Evolutionary conservation across 2,329 filamentous ascomycete genomes (phyloP).

Genomic region (Amylocarpus encephaloides): DNA sequence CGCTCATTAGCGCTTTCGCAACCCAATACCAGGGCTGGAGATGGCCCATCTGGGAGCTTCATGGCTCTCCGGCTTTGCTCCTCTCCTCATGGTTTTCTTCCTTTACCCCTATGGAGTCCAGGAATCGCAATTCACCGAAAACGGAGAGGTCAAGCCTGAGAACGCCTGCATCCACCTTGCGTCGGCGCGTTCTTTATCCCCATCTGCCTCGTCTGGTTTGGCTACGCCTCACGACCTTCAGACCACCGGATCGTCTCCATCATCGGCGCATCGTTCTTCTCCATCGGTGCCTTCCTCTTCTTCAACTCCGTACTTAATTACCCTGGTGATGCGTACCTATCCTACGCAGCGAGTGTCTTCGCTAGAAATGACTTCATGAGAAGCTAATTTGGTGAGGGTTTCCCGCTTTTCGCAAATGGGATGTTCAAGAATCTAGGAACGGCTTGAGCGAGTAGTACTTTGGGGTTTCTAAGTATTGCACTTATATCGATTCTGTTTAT

Average conservation of each 20-base stretch:
- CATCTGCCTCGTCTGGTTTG: constrained; percentile 50
- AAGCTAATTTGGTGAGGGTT: constrained; percentile 32
- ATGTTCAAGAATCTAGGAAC: constrained; percentile 33
- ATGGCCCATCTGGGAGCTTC: constrained; percentile 55
- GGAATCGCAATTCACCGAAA: constrained; percentile 41
- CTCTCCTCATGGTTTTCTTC: constrained; percentile 49
- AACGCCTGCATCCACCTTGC: constrained; percentile 48
- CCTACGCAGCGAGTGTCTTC: constrained; percentile 50
- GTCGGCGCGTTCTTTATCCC: constrained; percentile 46
- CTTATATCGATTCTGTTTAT: constrained; percentile 27
- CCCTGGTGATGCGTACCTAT: constrained; percentile 47
- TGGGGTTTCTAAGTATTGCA: constrained; percentile 31
- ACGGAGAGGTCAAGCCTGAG: constrained; percentile 47
- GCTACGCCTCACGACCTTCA: constrained; percentile 45
- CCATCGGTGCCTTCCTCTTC: constrained; percentile 39
- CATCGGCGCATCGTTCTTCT: constrained; percentile 41
- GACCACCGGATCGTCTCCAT: constrained; percentile 52
- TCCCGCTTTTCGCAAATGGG: constrained; percentile 31
- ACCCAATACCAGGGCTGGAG: constrained; percentile 50
- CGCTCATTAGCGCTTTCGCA: constrained; percentile 50
- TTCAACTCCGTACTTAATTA: constrained; percentile 57
- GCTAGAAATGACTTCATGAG: constrained; percentile 47
- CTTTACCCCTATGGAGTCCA: constrained; percentile 44
- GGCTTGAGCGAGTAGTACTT: constrained; percentile 30
- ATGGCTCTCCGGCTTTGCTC: constrained; percentile 50